A percentile compares a stretch with the other conserved stretches of the same genome.
phyloP scores from a whole-genome alignment of 805 yeast genomes.

The Starmerella floricola region DNA sequence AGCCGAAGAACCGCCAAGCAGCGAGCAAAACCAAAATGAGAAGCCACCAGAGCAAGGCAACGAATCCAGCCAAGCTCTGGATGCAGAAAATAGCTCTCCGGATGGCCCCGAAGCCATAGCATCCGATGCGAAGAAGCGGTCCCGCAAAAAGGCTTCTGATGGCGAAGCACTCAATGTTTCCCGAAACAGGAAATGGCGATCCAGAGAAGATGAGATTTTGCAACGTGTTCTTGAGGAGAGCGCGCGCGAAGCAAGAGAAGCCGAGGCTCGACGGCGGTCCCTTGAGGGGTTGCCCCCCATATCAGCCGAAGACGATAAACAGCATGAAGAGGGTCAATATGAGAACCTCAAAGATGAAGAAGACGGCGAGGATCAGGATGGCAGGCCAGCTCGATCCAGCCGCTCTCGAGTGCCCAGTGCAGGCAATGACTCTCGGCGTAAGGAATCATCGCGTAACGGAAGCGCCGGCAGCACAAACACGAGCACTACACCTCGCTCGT shows the following conservation, averaged over 20 bases:
- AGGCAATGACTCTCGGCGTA: background rate
- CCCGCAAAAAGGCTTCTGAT: background rate
- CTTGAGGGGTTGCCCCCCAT: constrained; percentile 23
- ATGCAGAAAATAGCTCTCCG: too few relatives aligned
- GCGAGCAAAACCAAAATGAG: background rate
- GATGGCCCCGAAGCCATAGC: background rate
- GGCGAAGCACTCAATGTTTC: constrained; percentile 1
- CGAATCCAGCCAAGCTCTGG: background rate
- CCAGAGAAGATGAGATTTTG: constrained; percentile 32
- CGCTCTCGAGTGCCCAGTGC: background rate
- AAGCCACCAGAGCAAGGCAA: background rate
- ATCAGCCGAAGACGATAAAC: constrained; percentile 18
- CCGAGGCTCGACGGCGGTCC: constrained; percentile 16
- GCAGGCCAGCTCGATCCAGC: constrained; percentile 1
- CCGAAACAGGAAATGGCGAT: constrained; percentile 23
- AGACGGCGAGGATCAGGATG: background rate
- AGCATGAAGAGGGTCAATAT: constrained; percentile 21
- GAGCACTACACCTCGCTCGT: background rate
- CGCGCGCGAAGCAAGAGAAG: constrained; percentile 27
- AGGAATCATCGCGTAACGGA: background rate
- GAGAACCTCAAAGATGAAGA: background rate
- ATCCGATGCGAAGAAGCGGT: background rate
- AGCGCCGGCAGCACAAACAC: constrained; percentile 1
- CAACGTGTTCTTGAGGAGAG: constrained; percentile 34
- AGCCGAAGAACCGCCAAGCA: background rate